phyloP scores from a whole-genome alignment of 2,329 filamentous ascomycete species.

The Thielaviopsis punctulata region DNA sequence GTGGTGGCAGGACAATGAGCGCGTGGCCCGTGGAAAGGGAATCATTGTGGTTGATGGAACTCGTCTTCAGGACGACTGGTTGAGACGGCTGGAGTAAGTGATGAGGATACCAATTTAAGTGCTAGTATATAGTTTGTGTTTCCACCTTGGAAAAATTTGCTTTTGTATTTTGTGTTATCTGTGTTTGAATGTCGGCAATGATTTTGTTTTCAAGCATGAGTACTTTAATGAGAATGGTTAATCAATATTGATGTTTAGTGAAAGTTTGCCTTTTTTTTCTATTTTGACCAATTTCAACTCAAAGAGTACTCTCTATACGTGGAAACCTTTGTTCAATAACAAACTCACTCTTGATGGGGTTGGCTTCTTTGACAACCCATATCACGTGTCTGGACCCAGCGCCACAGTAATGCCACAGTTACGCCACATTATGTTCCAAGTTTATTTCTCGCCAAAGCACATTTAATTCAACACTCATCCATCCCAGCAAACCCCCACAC shows the following conservation, averaged over 20 bases:
- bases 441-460: neutral
- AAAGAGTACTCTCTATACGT: too few species aligned
- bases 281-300: too few species aligned
- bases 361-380: neutral
- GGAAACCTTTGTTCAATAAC: too few species aligned
- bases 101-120: neutral
- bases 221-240: too few species aligned
- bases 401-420: neutral
- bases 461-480: neutral
- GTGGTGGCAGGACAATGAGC: constrained; percentile 68
- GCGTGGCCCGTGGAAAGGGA: constrained; percentile 72
- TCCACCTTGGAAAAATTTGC: neutral
- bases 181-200: neutral
- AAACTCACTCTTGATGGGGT: too few species aligned
- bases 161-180: neutral
- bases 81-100: constrained; percentile 42
- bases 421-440: neutral
- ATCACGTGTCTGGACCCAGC: neutral
- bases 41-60: constrained; percentile 76
- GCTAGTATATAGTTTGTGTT: neutral
- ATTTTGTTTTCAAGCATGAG: neutral
- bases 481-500: constrained; percentile 3
- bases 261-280: too few species aligned
- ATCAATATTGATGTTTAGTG: too few species aligned
- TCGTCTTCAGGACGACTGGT: constrained; percentile 75